Evolutionary conservation across 495 filamentous ascomycete species (phyloP).

Genomic region (Penicillium verhagenii): DNA sequence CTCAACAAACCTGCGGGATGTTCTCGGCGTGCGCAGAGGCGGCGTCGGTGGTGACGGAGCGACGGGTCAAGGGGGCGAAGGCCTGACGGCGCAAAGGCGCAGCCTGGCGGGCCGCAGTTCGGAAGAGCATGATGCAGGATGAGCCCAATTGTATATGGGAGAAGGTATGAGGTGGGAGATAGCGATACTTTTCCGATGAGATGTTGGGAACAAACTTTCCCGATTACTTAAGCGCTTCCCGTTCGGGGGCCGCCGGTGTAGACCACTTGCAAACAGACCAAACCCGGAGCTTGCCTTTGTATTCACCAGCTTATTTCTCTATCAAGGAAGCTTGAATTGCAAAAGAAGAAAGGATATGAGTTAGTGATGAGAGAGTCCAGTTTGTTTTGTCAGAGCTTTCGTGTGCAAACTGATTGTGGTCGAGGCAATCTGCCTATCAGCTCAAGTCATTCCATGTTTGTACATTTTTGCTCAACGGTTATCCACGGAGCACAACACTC

Average conservation of each 20-base stretch:
- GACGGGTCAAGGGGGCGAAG: constrained; percentile 55
- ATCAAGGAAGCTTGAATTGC: background rate
- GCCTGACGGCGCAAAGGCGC: constrained; percentile 55
- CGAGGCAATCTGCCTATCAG: background rate
- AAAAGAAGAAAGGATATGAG: background rate
- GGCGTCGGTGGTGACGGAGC: constrained; percentile 91
- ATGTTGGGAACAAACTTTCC: constrained; percentile 48
- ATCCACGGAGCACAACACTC: background rate
- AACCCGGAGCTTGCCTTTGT: constrained; percentile 15
- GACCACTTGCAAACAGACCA: constrained; percentile 31
- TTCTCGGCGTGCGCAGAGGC: constrained; percentile 87
- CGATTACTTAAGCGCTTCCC: constrained; percentile 38
- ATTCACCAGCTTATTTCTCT: background rate
- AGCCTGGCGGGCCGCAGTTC: constrained; percentile 44
- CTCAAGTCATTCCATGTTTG: background rate
- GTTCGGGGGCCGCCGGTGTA: constrained; percentile 38
- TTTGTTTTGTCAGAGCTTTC: background rate
- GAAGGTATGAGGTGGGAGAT: constrained; percentile 22
- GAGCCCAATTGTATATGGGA: constrained; percentile 31
- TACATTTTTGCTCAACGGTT: background rate
- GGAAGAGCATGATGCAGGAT: constrained; percentile 45
- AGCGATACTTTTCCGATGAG: constrained; percentile 29
- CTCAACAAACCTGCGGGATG: constrained; percentile 64
- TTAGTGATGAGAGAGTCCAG: background rate
- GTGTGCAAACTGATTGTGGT: background rate